Conservation (phyloP, 305 asterid species). For the Fraxinus sp. region DNA sequence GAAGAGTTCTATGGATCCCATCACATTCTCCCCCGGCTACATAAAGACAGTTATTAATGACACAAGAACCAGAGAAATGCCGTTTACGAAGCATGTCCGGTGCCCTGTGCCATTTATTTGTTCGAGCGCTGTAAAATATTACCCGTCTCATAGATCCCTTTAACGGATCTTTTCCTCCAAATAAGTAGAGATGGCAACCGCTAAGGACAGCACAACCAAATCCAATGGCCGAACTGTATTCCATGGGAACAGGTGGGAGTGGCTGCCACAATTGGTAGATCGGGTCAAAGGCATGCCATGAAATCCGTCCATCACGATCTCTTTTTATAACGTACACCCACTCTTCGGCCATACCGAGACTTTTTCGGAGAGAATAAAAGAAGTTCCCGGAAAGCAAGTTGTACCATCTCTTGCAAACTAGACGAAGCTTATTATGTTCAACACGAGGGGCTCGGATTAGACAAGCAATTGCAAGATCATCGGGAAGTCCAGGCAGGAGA, state of each 20-base stretch:
- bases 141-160: conserved; percentile 92
- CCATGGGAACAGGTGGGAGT: conserved; percentile 88
- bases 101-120: conserved; percentile 96
- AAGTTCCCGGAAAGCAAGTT: conserved; percentile 85
- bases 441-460: conserved; percentile 89
- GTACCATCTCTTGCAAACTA: conserved; percentile 93
- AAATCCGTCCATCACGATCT: conserved; percentile 84
- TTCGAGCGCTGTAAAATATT: conserved; percentile 82
- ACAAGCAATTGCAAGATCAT: conserved; percentile 96
- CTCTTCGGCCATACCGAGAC: conserved; percentile 94
- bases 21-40: conserved; percentile 99
- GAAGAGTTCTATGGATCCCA: conserved; percentile 81
- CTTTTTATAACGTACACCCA: conserved; percentile 88
- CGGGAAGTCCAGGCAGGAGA: conserved; percentile 94
- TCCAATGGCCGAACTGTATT: conserved; percentile 81
- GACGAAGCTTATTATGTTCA: conserved; percentile 86
- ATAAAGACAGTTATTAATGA: conserved; percentile 80
- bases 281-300: conserved; percentile 98
- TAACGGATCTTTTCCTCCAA: conserved; percentile 51
- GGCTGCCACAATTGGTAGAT: conserved; percentile 92
- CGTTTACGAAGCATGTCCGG: conserved; percentile 93
- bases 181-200: conserved; percentile 68
- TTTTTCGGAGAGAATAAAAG: conserved; percentile 83
- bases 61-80: conserved; percentile 41
- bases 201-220: conserved; percentile 98